phyloP scores from a whole-genome alignment of 2,329 filamentous ascomycete genomes.

The Fusarium pininemorale region DNA sequence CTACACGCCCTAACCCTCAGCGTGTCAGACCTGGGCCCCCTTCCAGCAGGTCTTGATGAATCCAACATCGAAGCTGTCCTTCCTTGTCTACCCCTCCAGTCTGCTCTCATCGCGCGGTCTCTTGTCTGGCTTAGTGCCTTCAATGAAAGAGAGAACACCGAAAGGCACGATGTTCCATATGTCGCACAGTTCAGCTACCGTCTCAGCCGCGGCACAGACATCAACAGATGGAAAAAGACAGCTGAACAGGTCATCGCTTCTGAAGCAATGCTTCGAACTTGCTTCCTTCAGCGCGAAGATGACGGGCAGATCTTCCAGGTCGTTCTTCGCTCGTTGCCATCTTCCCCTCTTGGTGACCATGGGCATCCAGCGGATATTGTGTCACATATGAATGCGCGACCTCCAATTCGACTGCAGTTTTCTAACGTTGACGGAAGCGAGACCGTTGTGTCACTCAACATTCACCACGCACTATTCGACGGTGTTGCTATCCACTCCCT shows the following conservation, averaged over 20 bases:
- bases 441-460: neutral
- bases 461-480: slow-evolving; percentile 19
- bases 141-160: neutral
- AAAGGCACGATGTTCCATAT: slow-evolving; percentile 1
- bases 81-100: slow-evolving; percentile 23
- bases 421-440: fast-evolving
- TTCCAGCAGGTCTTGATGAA: neutral
- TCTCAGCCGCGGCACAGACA: neutral
- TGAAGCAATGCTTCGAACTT: slow-evolving; percentile 12
- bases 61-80: neutral
- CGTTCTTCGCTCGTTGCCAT: neutral
- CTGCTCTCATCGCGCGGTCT: slow-evolving; percentile 12
- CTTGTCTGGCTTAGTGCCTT: slow-evolving; percentile 1
- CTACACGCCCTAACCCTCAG: neutral
- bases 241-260: neutral
- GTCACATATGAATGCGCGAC: neutral
- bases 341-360: neutral
- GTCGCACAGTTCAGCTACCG: slow-evolving; percentile 19
- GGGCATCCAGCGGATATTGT: neutral
- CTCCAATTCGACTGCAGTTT: neutral
- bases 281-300: slow-evolving; percentile 20
- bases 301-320: slow-evolving; percentile 16
- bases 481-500: slow-evolving; percentile 3
- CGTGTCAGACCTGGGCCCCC: neutral
- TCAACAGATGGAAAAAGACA: neutral